Conservation (phyloP, 441 rosid species). For the Cnidoscolus chayamansa region DNA sequence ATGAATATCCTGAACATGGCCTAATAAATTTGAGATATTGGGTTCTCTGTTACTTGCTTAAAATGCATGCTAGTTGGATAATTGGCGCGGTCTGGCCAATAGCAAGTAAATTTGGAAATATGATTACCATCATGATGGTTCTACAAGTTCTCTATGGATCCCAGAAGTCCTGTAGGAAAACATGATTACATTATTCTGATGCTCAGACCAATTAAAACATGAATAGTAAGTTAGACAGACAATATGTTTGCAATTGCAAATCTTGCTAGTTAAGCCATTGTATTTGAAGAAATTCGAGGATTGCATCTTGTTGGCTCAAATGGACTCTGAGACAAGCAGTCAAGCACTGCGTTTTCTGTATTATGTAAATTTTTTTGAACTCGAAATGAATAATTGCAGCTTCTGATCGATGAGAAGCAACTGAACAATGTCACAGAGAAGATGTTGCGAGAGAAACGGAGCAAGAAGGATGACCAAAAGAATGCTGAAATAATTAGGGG, state of each 20-base stretch:
- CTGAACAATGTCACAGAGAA: slow-evolving; percentile 37
- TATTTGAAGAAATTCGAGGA: background rate
- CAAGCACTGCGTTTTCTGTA: background rate
- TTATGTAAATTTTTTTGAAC: slow-evolving; percentile 7
- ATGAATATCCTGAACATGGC: background rate
- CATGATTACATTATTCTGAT: background rate
- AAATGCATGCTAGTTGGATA: background rate
- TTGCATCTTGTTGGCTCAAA: background rate
- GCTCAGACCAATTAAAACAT: background rate
- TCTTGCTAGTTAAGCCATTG: slow-evolving; percentile 10
- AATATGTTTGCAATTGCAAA: background rate
- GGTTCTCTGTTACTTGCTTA: background rate
- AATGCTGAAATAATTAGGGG: slow-evolving; percentile 33
- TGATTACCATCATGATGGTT: slow-evolving; percentile 20
- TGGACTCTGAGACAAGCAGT: slow-evolving; percentile 11
- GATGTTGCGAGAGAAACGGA: slow-evolving; percentile 32
- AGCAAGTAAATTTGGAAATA: background rate
- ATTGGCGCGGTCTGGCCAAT: background rate
- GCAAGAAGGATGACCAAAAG: slow-evolving; percentile 27
- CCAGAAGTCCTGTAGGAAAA: background rate
- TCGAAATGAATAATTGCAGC: slow-evolving; percentile 38
- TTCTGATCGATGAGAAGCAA: slow-evolving; percentile 47
- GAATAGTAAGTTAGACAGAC: background rate
- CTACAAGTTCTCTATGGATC: too few relatives aligned
- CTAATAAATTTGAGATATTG: background rate